Percentiles rank a stretch among this genome's conserved stretches.
These are phyloP conservation scores for Alternaria sp. DNA, from an alignment of 2,329 filamentous ascomycete genomes.

Conservation along the genomic window DNA sequence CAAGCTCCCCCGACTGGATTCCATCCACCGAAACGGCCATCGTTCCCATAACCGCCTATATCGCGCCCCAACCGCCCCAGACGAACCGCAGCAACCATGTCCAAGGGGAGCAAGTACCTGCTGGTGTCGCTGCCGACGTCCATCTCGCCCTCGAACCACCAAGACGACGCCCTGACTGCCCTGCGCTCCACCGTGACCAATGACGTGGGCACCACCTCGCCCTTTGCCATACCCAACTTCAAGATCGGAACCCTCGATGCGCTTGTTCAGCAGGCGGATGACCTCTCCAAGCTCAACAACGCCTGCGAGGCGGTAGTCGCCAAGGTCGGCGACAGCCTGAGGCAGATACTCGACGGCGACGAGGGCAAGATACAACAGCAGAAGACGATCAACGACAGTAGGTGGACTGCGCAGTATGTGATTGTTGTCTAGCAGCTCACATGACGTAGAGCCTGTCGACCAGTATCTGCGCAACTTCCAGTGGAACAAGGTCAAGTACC, in stretches of 20 bases:
- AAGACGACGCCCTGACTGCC: constrained; percentile 79
- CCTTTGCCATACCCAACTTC: constrained; percentile 88
- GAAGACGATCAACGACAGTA: constrained; percentile 93
- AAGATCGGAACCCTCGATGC: constrained; percentile 97
- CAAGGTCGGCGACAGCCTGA: constrained; percentile 87
- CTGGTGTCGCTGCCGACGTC: constrained; percentile 89
- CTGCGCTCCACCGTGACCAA: constrained; percentile 73
- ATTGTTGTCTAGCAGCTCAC: constrained; percentile 4
- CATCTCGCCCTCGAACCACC: constrained; percentile 80
- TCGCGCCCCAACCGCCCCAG: constrained; percentile 18
- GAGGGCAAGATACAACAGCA: constrained; percentile 83
- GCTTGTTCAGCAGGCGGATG: constrained; percentile 94
- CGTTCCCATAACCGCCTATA: constrained; percentile 22
- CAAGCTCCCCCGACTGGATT: constrained; percentile 24
- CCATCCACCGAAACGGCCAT: constrained; percentile 26
- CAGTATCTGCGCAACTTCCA: constrained; percentile 87
- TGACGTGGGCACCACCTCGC: constrained; percentile 76
- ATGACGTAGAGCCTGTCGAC: constrained; percentile 81
- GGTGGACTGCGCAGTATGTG: constrained; percentile 2
- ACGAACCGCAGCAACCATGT: constrained; percentile 44
- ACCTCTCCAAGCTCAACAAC: constrained; percentile 84
- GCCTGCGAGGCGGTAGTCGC: constrained; percentile 80
- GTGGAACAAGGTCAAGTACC: constrained; percentile 98
- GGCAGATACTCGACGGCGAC: constrained; percentile 81
- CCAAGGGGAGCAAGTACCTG: constrained; percentile 70